Base-by-base conservation (phyloP, 192 early-diverging fungal species). In the Podila verticillata region DNA sequence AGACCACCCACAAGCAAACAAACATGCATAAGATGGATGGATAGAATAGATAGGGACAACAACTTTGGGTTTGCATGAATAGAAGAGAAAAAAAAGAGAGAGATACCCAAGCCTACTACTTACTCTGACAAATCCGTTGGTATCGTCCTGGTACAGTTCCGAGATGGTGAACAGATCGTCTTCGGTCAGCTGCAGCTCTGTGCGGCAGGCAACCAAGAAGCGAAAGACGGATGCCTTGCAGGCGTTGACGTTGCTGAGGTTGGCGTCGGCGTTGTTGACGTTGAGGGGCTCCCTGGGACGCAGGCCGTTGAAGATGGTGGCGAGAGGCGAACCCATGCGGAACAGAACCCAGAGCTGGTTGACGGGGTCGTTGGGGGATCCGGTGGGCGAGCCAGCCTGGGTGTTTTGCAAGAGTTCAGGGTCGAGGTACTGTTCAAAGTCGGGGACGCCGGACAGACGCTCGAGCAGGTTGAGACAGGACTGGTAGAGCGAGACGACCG, bases 51-150 rank as follows among this genome's bases (percentile, higher is more conserved):
- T 24, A 54, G 51, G n/a, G 24, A 54, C 19, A 54, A 60, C 12
- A 15, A 13, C 0, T 44, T 44, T 44, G 2, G 39, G 39, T 13
- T 44, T 44, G 39, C 39, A 44, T 44, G 39, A 44, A 44, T 44
- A 44, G 12, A 6, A 39, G 39, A 39, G 22, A 24, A 24, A 28
- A 35, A 54, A 15, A 13, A 28, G 31, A 61, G 22, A 56, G 12
- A 47, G 3, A 9, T 67, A 30, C 6, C 22, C 61, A n/a, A n/a
- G 12, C 34, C 1, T 17, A 24, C 24, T 44, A 48, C 61, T 44
- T 84, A 95, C 97, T 90, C 96, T 99, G 67, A 99, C 93, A 81
- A 98, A 96, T 68, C 92, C 94, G 83, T 96, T 97, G 35, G 96
- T 99, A 77, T 99, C 95, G 77, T 98, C 96, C 65, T 94, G 91